Evolutionary conservation across 768 basidiomycete species (phyloP).

Genomic region (Lentinus tigrinus): DNA sequence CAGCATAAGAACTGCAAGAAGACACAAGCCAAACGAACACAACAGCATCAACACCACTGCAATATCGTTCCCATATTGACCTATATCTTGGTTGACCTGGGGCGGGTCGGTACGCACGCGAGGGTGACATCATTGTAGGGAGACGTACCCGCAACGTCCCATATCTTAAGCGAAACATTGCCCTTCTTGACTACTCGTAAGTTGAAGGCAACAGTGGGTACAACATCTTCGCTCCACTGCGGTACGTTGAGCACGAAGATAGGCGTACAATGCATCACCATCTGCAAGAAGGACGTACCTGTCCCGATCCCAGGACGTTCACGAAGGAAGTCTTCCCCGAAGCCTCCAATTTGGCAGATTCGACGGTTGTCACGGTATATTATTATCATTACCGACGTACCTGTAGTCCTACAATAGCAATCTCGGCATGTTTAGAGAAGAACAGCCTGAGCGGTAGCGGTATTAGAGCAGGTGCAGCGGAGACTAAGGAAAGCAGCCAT

Average conservation of each 20-base stretch:
- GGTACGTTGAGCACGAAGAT: neutral
- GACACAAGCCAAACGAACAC: conserved; percentile 51
- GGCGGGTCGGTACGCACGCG: conserved; percentile 11
- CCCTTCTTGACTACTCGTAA: conserved; percentile 86
- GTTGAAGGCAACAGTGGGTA: conserved; percentile 93
- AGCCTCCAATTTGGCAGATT: conserved; percentile 48
- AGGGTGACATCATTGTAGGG: neutral
- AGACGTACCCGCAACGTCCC: conserved; percentile 86
- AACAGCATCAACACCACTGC: conserved; percentile 88
- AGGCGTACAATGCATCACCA: neutral
- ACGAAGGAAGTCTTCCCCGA: conserved; percentile 96
- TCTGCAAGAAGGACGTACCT: conserved; percentile 41
- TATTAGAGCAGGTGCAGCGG: neutral
- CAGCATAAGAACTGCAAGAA: neutral
- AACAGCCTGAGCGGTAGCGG: conserved; percentile 53
- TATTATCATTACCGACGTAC: conserved; percentile 33
- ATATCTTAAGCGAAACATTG: conserved; percentile 88
- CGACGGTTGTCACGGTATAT: neutral
- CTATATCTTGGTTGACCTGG: conserved; percentile 90
- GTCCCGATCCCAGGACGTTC: conserved; percentile 86
- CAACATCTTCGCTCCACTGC: conserved; percentile 95
- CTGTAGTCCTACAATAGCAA: conserved; percentile 90
- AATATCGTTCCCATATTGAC: conserved; percentile 95
- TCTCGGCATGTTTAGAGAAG: conserved; percentile 85
- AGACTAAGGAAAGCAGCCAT: conserved; percentile 9